phyloP scores from a whole-genome alignment of 441 rosid species.

The Manihot esculenta region DNA sequence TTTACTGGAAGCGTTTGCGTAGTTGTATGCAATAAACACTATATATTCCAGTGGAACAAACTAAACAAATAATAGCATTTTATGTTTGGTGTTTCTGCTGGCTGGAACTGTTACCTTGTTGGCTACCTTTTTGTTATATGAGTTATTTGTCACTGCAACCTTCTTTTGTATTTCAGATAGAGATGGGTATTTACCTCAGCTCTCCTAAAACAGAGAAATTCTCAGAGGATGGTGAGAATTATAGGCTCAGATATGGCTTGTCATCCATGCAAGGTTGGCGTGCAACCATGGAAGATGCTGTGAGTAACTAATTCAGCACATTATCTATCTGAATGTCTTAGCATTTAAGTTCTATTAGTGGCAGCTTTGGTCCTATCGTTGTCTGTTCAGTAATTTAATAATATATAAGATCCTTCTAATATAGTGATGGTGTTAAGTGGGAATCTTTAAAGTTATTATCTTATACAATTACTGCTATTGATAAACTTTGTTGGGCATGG shows the following conservation, averaged over 20 bases:
- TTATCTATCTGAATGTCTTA: conserved; percentile 12
- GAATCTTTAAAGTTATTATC: neutral
- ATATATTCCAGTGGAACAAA: too few relatives aligned
- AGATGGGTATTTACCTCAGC: conserved; percentile 95
- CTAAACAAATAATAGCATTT: neutral
- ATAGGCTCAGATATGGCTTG: conserved; percentile 73
- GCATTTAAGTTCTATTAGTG: neutral
- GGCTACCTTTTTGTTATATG: too few relatives aligned
- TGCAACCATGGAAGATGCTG: conserved; percentile 98
- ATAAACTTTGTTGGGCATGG: neutral
- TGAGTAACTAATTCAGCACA: conserved; percentile 39
- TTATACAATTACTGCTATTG: neutral
- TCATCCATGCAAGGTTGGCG: conserved; percentile 99
- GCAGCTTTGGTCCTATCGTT: neutral
- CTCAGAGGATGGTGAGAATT: conserved; percentile 88
- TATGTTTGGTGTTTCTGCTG: neutral
- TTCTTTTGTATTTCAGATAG: conserved; percentile 24
- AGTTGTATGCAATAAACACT: too few relatives aligned
- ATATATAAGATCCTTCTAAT: neutral
- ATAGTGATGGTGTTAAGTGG: neutral
- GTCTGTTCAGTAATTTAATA: neutral
- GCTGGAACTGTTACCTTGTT: too few relatives aligned
- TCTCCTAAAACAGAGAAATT: conserved; percentile 88
- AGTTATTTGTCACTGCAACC: neutral
- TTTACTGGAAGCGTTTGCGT: too few relatives aligned